Evolutionary conservation across 2,329 filamentous ascomycete species (phyloP).

Genomic region (Mollisia scopiformis): DNA sequence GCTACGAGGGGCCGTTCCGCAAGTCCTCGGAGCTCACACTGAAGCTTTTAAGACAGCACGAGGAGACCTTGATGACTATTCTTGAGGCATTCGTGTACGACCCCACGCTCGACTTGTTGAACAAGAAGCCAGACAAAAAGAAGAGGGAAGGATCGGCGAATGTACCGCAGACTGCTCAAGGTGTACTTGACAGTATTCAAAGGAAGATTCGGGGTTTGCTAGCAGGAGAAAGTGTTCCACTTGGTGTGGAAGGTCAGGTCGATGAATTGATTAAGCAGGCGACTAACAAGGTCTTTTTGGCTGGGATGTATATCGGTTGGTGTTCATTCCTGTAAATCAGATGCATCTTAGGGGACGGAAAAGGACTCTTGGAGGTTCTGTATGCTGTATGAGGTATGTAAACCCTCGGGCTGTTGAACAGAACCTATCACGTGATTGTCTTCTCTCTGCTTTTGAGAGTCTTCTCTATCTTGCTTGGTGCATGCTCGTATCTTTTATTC

Average conservation of each 20-base stretch:
- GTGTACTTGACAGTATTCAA: constrained; percentile 86
- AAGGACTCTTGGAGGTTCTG: not conserved
- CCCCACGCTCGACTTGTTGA: constrained; percentile 88
- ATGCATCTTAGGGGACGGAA: not conserved
- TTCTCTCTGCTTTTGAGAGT: not conserved
- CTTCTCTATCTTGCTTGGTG: not conserved
- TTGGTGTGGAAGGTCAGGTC: constrained; percentile 97
- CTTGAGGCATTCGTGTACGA: constrained; percentile 97
- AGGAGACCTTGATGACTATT: constrained; percentile 96
- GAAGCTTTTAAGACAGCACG: constrained; percentile 81
- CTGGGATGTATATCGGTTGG: constrained; percentile 98
- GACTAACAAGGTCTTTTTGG: constrained; percentile 76
- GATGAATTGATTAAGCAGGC: constrained; percentile 91
- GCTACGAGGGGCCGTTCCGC: constrained; percentile 90
- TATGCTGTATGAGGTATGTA: not conserved
- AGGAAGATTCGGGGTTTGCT: constrained; percentile 85
- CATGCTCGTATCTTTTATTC: not conserved
- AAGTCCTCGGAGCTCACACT: constrained; percentile 90
- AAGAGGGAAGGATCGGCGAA: constrained; percentile 37
- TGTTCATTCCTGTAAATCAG: constrained; percentile 66
- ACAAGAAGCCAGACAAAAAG: constrained; percentile 65
- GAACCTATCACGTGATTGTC: not conserved
- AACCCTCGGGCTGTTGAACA: not conserved
- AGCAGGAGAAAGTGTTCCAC: constrained; percentile 84
- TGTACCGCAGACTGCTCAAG: constrained; percentile 70